These are phyloP conservation scores for Phaffomyces thermotolerans DNA, from an alignment of 805 yeast genomes.

Conservation along the genomic window DNA sequence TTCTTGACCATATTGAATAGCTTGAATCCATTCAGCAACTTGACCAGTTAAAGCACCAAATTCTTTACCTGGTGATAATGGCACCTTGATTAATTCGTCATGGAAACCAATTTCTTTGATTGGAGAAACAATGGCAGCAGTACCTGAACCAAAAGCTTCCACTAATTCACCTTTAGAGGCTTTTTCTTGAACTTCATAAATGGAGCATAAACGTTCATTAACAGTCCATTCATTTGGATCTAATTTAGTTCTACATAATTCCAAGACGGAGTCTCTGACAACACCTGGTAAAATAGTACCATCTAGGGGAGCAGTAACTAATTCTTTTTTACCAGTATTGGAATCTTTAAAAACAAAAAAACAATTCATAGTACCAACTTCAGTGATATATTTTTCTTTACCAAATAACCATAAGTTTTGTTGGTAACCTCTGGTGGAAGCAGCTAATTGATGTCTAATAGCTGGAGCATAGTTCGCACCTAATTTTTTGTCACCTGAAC, in stretches of 20 bases:
- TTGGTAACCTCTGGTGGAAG: conserved; percentile 86
- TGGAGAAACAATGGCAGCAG: conserved; percentile 96
- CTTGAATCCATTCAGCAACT: conserved; percentile 79
- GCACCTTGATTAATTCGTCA: conserved; percentile 67
- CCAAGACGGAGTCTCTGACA: conserved; percentile 82
- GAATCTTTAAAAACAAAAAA: conserved; percentile 77
- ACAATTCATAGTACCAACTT: conserved; percentile 96
- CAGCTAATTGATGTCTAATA: conserved; percentile 81
- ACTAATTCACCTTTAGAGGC: conserved; percentile 76
- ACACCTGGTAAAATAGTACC: conserved; percentile 97
- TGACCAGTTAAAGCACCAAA: conserved; percentile 71
- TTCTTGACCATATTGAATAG: conserved; percentile 82
- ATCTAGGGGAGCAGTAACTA: conserved; percentile 93
- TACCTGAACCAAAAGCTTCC: conserved; percentile 96
- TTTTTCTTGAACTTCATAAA: conserved; percentile 70
- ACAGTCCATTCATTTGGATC: conserved; percentile 73
- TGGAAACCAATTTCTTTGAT: conserved; percentile 80
- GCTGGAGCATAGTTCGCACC: conserved; percentile 99
- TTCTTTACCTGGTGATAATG: conserved; percentile 73
- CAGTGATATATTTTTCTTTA: conserved; percentile 79
- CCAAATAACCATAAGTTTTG: conserved; percentile 97
- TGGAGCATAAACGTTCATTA: conserved; percentile 77
- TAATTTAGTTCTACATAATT: conserved; percentile 69
- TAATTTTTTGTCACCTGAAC: conserved; percentile 90
- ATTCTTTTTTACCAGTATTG: conserved; percentile 78